These are phyloP conservation scores for Sungouiozyma intestinalis DNA, from an alignment of 805 yeast genomes.

Conservation along the genomic window DNA sequence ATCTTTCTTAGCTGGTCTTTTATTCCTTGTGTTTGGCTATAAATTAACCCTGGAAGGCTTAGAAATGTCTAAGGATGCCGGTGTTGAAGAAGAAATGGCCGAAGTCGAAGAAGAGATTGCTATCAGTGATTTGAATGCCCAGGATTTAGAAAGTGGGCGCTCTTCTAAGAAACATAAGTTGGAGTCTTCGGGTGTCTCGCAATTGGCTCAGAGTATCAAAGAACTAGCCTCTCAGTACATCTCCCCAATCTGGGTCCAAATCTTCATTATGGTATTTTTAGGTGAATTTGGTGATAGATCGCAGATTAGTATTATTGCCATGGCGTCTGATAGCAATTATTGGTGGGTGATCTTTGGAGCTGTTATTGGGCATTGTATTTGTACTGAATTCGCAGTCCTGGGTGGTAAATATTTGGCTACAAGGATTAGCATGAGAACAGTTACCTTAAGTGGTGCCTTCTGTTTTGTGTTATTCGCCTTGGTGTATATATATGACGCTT, in stretches of 20 bases:
- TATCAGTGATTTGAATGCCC: slow-evolving; percentile 42
- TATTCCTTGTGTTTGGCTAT: slow-evolving; percentile 76
- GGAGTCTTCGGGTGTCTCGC: slow-evolving; percentile 9
- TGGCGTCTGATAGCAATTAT: slow-evolving; percentile 95
- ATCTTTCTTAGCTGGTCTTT: slow-evolving; percentile 65
- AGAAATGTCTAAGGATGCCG: slow-evolving; percentile 67
- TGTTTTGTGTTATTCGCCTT: slow-evolving; percentile 80
- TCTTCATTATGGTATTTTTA: slow-evolving; percentile 87
- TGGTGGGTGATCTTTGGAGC: slow-evolving; percentile 87
- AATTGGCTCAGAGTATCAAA: slow-evolving; percentile 30
- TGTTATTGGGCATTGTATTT: slow-evolving; percentile 75
- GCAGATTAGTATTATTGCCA: slow-evolving; percentile 94
- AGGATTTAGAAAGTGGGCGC: slow-evolving; percentile 51
- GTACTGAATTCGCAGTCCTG: slow-evolving; percentile 82
- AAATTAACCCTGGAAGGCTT: slow-evolving; percentile 72
- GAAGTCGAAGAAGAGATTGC: slow-evolving; percentile 94
- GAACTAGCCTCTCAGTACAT: slow-evolving; percentile 53
- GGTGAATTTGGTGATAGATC: slow-evolving; percentile 99
- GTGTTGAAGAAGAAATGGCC: slow-evolving; percentile 90
- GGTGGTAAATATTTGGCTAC: slow-evolving; percentile 91
- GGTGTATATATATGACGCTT: slow-evolving; percentile 66
- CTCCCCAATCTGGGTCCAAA: slow-evolving; percentile 89
- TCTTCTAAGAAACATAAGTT: slow-evolving; percentile 3
- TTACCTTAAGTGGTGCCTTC: slow-evolving; percentile 81
- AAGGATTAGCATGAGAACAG: slow-evolving; percentile 80